phyloP scores from a whole-genome alignment of 176 grass and related monocot species.

The Aegilops longissima region DNA sequence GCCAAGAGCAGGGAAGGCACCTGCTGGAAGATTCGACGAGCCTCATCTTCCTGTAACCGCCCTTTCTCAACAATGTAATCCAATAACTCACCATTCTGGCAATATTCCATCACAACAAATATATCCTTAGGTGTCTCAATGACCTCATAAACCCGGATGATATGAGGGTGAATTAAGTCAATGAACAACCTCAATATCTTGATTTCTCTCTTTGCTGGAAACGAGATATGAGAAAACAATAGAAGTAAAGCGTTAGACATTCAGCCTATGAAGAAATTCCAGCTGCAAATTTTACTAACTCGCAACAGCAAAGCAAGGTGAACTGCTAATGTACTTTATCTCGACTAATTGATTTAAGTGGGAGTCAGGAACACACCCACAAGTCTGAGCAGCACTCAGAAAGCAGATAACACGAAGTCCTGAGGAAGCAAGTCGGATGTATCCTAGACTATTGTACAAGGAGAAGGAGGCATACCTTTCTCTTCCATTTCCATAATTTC shows the following conservation, averaged over 20 bases:
- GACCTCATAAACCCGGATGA: slow-evolving; percentile 90
- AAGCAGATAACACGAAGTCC: not conserved
- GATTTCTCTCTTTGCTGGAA: slow-evolving; percentile 87
- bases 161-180: slow-evolving; percentile 66
- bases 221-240: not conserved
- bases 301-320: too few species aligned
- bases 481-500: slow-evolving; percentile 85
- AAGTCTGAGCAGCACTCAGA: not conserved
- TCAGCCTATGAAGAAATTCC: not conserved
- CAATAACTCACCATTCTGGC: slow-evolving; percentile 78
- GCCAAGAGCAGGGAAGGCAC: slow-evolving; percentile 12
- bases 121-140: slow-evolving; percentile 81
- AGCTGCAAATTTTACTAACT: slow-evolving; percentile 17
- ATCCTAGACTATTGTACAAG: too few species aligned
- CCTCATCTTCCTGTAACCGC: slow-evolving; percentile 78
- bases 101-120: slow-evolving; percentile 91
- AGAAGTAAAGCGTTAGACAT: slow-evolving; percentile 1
- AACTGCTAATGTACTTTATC: not conserved
- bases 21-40: slow-evolving; percentile 90
- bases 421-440: too few species aligned
- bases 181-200: slow-evolving; percentile 85
- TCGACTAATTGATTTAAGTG: not conserved
- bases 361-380: not conserved
- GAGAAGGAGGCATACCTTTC: slow-evolving; percentile 63
- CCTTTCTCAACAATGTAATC: slow-evolving; percentile 92